Base-by-base conservation (phyloP, 352 stramenopile species). In the Phytopythium sindhum region DNA sequence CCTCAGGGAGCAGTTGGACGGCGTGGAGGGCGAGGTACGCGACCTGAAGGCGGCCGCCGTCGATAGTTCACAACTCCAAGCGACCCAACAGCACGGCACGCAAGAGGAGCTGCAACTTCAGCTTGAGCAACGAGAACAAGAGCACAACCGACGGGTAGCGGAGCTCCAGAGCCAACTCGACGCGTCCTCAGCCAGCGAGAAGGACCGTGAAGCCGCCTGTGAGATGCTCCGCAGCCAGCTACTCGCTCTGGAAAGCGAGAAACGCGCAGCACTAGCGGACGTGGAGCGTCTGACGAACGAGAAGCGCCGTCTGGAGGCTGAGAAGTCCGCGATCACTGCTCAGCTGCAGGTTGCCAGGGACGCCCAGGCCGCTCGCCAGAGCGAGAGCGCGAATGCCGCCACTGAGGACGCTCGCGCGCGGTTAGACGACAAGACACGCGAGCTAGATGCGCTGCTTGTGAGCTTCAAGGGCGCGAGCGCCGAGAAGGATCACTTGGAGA, bases 401-500 rank as follows among this genome's bases (percentile, higher is more conserved):
- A 21, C 33, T 5, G 53, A 61, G 21, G n/a, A 26, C 29, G 53
- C 61, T 68, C 48, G 65, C 33, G 17, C 62, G 26, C 50, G 64
- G 28, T 48, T 77, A 4, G 67, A 62, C 6, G 75, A 78, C 45
- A 74, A 76, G 31, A 81, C 78, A 33, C 70, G 76, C 63, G 81
- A 90, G 58, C 70, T 78, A 8, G 78, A 87, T 51, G 74, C 85
- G 45, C 66, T 87, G 2, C 69, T 75, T 29, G 69, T 63, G 14
- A 74, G 60, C 29, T 61, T 78, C 14, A 76, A 74, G 41, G 60
- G 71, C 14, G 51, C 69, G 23, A 70, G 75, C 42, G 61, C 61
- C 35, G 78, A 87, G 26, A 88, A 84, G 62, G 57, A 68, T 2
- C 72, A 78, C 14, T 52, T 86, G 9, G 56, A 59, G 10, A 28